Base-by-base conservation (phyloP, 75 land plant genomes). In the Picea sitchensis region DNA sequence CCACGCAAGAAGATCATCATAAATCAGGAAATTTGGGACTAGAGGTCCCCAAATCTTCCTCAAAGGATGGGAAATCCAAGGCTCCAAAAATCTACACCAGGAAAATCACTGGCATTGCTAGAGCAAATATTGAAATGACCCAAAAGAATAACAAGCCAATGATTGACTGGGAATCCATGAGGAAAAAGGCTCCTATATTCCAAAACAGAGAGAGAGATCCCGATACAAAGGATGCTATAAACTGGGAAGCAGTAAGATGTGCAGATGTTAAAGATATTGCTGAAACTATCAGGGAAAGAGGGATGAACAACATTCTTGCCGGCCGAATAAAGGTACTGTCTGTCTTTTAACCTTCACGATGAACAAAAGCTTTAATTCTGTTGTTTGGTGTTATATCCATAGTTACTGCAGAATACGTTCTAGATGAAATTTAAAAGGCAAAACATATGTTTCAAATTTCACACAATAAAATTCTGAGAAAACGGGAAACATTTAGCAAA, bases 271-370 rank as follows among this genome's bases (percentile, higher is more conserved):
- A 59, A 47, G 93, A 88, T 17, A 83, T 98, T 65, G 90, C 98
- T 26, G 79, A 92, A 0, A 76, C 94, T n/a, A 98, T 98, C 51
- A 90, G 86, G 77, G 96, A 93, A 75, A 81, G 99, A 58, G 99
- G 99, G 75, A 95, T 98, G 98, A 92, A 95, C 78, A 90, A 92
- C 81, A 84, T 92, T 87, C 88, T 98, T 26, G 96, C 96, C 62
- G 93, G 89, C 36, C 75, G 99, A 72, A 95, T 98, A 12, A 87
- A 98, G 98, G 99, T 95, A 85, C 30, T 9, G 15, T 23, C n/a
- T n/a, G 5, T 54, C 64, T 7, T 20, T 56, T 36, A 71, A 44
- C 8, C 13, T 44, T 44, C n/a, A 7, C 44, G 54, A 71, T 44
- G 3, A 44, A 71, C 41, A 2, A 7, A 67, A 67, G 38, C 4